A percentile compares a stretch with the other conserved stretches of the same genome.
phyloP scores from a whole-genome alignment of 1,139 yeast species.

The Yamadazyma aaseri region DNA sequence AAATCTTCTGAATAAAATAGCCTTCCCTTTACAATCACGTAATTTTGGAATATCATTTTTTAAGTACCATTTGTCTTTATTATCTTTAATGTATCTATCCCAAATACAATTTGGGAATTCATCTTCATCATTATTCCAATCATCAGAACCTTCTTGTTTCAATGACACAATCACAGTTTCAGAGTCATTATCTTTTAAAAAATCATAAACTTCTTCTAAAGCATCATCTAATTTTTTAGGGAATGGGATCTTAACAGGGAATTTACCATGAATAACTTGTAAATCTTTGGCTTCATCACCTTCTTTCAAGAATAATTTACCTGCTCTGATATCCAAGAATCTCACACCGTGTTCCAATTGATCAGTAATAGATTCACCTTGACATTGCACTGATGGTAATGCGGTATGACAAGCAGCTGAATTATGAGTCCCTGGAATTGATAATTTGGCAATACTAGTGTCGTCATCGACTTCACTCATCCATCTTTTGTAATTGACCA shows the following conservation, averaged over 20 bases:
- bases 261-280: slow-evolving; percentile 73
- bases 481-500: slow-evolving; percentile 55
- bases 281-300: slow-evolving; percentile 53
- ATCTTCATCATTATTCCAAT: slow-evolving; percentile 60
- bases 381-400: slow-evolving; percentile 78
- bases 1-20: slow-evolving; percentile 66
- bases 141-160: slow-evolving; percentile 72
- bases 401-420: slow-evolving; percentile 76
- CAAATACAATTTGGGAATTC: slow-evolving; percentile 68
- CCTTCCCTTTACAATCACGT: slow-evolving; percentile 67
- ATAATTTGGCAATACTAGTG: slow-evolving; percentile 49
- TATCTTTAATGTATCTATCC: slow-evolving; percentile 53
- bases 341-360: slow-evolving; percentile 75
- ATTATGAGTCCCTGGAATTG: slow-evolving; percentile 82
- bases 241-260: slow-evolving; percentile 66
- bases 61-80: slow-evolving; percentile 62
- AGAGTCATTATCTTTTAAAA: slow-evolving; percentile 49
- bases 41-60: slow-evolving; percentile 54
- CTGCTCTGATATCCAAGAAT: slow-evolving; percentile 67
- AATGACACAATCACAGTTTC: slow-evolving; percentile 69
- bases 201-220: slow-evolving; percentile 58
- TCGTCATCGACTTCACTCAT: slow-evolving; percentile 53
- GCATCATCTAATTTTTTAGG: slow-evolving; percentile 50
- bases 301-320: slow-evolving; percentile 53
- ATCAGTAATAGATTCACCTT: slow-evolving; percentile 56